Evolutionary conservation across 805 yeast genomes (phyloP), one percentile per base, ranked within the genome.

Genomic region (Wickerhamiella sergipiensis): DNA sequence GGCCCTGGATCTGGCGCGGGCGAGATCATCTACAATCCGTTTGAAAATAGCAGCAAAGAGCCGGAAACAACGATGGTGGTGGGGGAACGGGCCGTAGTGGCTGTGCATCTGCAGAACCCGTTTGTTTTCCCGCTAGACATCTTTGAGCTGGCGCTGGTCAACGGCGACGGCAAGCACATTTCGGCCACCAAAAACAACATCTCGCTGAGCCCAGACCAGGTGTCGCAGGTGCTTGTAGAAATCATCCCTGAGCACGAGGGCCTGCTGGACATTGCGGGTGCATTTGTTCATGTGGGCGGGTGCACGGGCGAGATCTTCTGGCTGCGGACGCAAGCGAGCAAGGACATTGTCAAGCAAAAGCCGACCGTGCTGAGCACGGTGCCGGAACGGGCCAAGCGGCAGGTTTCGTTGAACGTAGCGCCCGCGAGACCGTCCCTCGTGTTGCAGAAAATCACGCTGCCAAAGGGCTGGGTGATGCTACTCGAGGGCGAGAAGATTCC

Each of bases 41-140:
- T 58, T 52, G 60, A 62, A 9, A 61, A 57, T 40, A 55, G 58
- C 19, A 18, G 50, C 48, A 1, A 54, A 51, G 13, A 62, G 60
- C 44, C 59, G 49, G 29, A 59, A 49, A 26, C 58, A 54, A 46
- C 59, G 66, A 56, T 79, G 6, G 80, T 80, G 17, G 77, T 76
- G 55, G 84, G 80, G 33, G 95, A 87, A 49, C 69, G 75, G 4
- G 75, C 77, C 12, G 83, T 79, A 51, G 68, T 84, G 17, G 62
- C 69, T 6, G 67, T 85, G 1, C 67, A 71, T 2, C 59, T 89
- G 8, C 88, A 83, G 60, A 90, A 90, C 62, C 95, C 95, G 8
- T 86, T 79, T 66, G 76, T 77, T 6, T 86, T 85, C 64, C 86
- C 82, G 43, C 67, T 89, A 13, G 80, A 77, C 39, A 67, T 89